These are phyloP conservation scores for Fraxinus americana DNA, from an alignment of 257 asterid genomes.

Conservation along the genomic window DNA sequence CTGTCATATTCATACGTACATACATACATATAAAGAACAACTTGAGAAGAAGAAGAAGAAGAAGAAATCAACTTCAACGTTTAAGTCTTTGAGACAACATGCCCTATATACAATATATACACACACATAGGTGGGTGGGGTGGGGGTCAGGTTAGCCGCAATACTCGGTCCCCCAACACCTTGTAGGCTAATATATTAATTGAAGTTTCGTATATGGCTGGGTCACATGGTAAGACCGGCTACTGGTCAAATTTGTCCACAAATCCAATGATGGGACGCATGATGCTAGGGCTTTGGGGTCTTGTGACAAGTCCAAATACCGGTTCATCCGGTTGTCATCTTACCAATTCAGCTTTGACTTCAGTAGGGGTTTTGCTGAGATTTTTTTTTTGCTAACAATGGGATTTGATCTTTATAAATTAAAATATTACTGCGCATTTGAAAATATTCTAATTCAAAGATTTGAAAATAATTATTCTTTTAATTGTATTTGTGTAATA, in stretches of 20 bases:
- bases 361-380: too few relatives aligned
- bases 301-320: slow-evolving; percentile 40
- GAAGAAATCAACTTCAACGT: slow-evolving; percentile 92
- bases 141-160: slow-evolving; percentile 34
- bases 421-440: not conserved
- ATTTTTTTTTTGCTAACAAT: too few relatives aligned
- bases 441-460: not conserved
- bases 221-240: slow-evolving; percentile 45
- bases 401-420: not conserved
- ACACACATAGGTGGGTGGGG: not conserved
- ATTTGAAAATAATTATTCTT: not conserved
- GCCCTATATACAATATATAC: not conserved
- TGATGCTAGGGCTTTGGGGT: slow-evolving; percentile 18
- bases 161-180: slow-evolving; percentile 35
- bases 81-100: slow-evolving; percentile 65
- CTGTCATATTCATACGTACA: slow-evolving; percentile 30
- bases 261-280: slow-evolving; percentile 31
- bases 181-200: not conserved
- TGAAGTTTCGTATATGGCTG: slow-evolving; percentile 33
- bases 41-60: slow-evolving; percentile 73
- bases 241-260: slow-evolving; percentile 55
- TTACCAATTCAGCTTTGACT: not conserved
- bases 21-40: slow-evolving; percentile 27
- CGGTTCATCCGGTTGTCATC: slow-evolving; percentile 26
- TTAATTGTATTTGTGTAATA: not conserved